These are phyloP conservation scores for Suillus americanus DNA, from an alignment of 768 basidiomycete genomes.

Conservation along the genomic window DNA sequence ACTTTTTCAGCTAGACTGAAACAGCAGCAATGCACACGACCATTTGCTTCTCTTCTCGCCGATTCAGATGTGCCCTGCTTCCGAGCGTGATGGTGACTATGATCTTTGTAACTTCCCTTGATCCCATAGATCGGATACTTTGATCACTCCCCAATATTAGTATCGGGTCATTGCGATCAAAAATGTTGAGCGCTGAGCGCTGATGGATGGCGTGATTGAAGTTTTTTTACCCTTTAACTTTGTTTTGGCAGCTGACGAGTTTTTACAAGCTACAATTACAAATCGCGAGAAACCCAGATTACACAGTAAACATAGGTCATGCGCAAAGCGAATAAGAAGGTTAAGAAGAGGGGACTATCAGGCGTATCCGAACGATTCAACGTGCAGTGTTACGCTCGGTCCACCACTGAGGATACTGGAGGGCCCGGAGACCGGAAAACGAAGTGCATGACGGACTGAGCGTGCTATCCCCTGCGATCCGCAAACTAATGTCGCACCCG, in stretches of 20 bases:
- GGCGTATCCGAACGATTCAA: slow-evolving; percentile 43
- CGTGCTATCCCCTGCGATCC: slow-evolving; percentile 42
- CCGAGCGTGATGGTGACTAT: no score
- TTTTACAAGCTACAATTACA: neutral
- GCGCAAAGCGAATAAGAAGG: neutral
- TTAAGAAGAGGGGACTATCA: slow-evolving; percentile 8
- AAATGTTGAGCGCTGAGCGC: no score
- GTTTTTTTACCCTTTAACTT: neutral
- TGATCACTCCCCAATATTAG: no score
- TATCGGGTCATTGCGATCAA: no score
- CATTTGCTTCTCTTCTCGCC: no score
- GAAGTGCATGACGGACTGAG: slow-evolving; percentile 40
- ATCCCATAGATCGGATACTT: no score
- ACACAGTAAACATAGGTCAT: neutral
- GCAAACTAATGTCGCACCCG: slow-evolving; percentile 39
- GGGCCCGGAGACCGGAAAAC: slow-evolving; percentile 33
- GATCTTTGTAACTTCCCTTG: no score
- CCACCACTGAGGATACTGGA: slow-evolving; percentile 31
- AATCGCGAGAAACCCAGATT: neutral
- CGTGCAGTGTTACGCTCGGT: slow-evolving; percentile 37
- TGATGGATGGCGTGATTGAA: neutral
- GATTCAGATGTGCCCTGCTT: no score
- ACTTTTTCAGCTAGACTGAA: no score
- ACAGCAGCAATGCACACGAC: no score
- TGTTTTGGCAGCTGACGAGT: neutral